Conservation (phyloP, 306 rosid genomes). For the Argentina anserina region DNA sequence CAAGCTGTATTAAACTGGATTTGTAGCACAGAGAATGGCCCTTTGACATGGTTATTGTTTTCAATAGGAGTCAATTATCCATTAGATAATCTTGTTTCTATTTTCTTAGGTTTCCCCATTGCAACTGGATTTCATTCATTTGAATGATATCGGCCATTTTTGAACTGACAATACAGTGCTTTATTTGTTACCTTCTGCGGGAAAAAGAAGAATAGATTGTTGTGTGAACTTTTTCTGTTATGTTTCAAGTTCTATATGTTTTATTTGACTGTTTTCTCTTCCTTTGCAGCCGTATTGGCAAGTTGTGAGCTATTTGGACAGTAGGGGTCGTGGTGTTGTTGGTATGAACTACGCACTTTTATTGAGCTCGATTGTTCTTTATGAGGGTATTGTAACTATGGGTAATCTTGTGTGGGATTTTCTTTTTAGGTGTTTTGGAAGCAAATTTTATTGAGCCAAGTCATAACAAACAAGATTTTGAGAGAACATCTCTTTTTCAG, state of each 20-base stretch:
- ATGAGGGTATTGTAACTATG: conserved; percentile 4
- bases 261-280: conserved; percentile 14
- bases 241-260: neutral
- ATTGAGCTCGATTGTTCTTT: conserved; percentile 7
- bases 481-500: conserved; percentile 79
- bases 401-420: conserved; percentile 23
- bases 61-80: neutral
- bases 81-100: neutral
- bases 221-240: neutral
- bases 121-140: neutral
- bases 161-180: neutral
- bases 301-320: conserved; percentile 59
- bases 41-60: neutral
- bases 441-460: conserved; percentile 89
- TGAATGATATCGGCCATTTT: neutral
- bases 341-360: conserved; percentile 48
- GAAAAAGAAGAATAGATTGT: neutral
- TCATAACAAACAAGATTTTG: conserved; percentile 96
- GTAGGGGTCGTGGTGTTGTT: conserved; percentile 83
- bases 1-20: neutral
- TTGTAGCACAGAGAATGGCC: neutral
- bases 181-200: neutral
- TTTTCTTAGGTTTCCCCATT: neutral
- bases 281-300: conserved; percentile 86
- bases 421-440: conserved; percentile 63